Evolutionary conservation across 768 basidiomycete species (phyloP).

Genomic region (Harrya chromipes): DNA sequence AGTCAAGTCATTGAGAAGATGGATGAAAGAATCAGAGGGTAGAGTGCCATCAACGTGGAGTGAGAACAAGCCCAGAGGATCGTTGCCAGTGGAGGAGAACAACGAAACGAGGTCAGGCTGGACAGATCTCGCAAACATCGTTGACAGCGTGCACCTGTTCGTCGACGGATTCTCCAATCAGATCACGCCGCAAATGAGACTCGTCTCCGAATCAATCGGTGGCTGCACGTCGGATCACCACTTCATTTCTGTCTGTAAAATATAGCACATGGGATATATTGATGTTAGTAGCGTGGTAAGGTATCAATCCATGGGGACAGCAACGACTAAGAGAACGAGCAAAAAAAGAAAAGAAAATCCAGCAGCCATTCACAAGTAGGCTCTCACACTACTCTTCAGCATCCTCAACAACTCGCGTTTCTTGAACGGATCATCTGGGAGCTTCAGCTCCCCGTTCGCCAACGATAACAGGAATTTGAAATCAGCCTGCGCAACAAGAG

Average conservation of each 20-base stretch:
- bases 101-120: conserved; percentile 67
- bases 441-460: conserved; percentile 47
- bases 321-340: conserved; percentile 10
- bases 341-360: conserved; percentile 2
- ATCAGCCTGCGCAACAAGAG: conserved; percentile 85
- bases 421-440: conserved; percentile 54
- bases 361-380: conserved; percentile 21
- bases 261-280: conserved; percentile 9
- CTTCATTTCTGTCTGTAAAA: neutral
- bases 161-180: conserved; percentile 13
- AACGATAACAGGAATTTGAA: conserved; percentile 75
- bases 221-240: neutral
- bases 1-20: conserved; percentile 57
- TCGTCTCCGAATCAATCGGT: conserved; percentile 11
- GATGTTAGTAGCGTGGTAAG: neutral
- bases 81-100: conserved; percentile 69
- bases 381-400: conserved; percentile 45
- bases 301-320: conserved; percentile 5
- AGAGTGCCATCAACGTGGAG: conserved; percentile 45
- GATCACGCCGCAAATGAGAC: conserved; percentile 17
- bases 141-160: conserved; percentile 1
- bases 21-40: conserved; percentile 61
- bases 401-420: conserved; percentile 50
- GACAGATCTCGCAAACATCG: conserved; percentile 53
- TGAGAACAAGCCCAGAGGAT: conserved; percentile 58